These are phyloP conservation scores for Coemansia aciculifera DNA, from an alignment of 192 early-diverging fungal genomes.

Conservation along the genomic window DNA sequence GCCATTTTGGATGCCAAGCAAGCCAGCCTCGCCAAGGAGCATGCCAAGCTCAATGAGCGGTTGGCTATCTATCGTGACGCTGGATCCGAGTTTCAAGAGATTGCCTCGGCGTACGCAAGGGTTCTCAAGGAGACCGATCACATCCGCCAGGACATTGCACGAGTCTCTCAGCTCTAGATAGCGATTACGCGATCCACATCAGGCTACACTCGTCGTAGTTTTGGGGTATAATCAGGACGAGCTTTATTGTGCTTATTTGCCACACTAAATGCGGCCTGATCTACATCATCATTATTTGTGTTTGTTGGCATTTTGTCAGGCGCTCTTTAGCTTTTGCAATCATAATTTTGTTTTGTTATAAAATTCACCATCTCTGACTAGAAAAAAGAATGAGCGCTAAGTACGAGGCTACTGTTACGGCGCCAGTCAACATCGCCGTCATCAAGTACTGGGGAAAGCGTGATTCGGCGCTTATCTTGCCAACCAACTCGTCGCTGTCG, in stretches of 20 bases:
- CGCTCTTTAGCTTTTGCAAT: too few species aligned
- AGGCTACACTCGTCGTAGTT: background rate
- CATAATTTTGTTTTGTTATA: background rate
- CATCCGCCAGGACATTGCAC: slow-evolving; percentile 42
- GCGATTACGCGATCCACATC: background rate
- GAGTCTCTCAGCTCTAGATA: slow-evolving; percentile 31
- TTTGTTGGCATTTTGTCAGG: background rate
- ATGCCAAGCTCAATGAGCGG: slow-evolving; percentile 40
- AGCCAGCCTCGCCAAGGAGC: slow-evolving; percentile 28
- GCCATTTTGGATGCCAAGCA: slow-evolving; percentile 19
- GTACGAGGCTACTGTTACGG: slow-evolving; percentile 78
- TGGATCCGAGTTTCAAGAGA: slow-evolving; percentile 49
- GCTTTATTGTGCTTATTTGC: too few species aligned
- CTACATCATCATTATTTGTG: background rate
- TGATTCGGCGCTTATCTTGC: slow-evolving; percentile 83
- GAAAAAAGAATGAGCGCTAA: slow-evolving; percentile 17
- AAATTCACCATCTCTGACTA: background rate
- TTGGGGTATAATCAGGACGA: too few species aligned
- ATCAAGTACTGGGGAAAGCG: slow-evolving; percentile 99
- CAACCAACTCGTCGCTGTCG: slow-evolving; percentile 97
- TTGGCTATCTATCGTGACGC: slow-evolving; percentile 46
- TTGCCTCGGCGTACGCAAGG: slow-evolving; percentile 34
- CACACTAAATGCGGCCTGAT: too few species aligned
- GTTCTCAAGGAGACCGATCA: slow-evolving; percentile 33
- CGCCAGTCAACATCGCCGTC: slow-evolving; percentile 99